Percentiles rank a stretch among this genome's conserved stretches.
Evolutionary conservation across 805 yeast species (phyloP).

Genomic region (Brettanomyces nanus): DNA sequence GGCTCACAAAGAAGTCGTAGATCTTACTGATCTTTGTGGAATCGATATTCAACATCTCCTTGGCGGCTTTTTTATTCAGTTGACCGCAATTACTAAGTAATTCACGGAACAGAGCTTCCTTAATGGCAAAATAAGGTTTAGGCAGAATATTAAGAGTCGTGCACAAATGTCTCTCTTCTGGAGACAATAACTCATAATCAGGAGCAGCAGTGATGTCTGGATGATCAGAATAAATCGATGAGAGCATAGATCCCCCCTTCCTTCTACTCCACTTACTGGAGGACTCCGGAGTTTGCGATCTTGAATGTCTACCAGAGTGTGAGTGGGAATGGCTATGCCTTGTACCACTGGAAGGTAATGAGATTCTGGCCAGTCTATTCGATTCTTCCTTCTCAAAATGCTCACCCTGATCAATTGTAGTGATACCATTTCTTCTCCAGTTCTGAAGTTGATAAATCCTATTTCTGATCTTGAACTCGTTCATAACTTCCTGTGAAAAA

Average conservation of each 20-base stretch:
- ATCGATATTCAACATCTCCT: slow-evolving; percentile 78
- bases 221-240: slow-evolving; percentile 29
- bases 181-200: slow-evolving; percentile 73
- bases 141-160: slow-evolving; percentile 78
- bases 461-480: slow-evolving; percentile 70
- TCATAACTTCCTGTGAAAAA: slow-evolving; percentile 63
- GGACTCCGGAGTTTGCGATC: slow-evolving; percentile 22
- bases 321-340: slow-evolving; percentile 24
- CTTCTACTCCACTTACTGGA: slow-evolving; percentile 18
- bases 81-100: slow-evolving; percentile 78
- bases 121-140: slow-evolving; percentile 88
- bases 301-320: slow-evolving; percentile 23
- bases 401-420: slow-evolving; percentile 71
- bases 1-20: slow-evolving; percentile 87
- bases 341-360: slow-evolving; percentile 13
- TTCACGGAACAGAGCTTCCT: slow-evolving; percentile 82
- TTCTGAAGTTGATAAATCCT: slow-evolving; percentile 87
- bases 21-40: slow-evolving; percentile 78
- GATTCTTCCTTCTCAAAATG: slow-evolving; percentile 86
- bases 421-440: slow-evolving; percentile 87
- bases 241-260: slow-evolving; percentile 12
- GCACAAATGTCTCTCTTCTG: slow-evolving; percentile 86
- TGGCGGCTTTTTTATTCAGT: slow-evolving; percentile 75
- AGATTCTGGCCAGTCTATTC: slow-evolving; percentile 38
- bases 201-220: slow-evolving; percentile 69